Percentiles rank a stretch among this genome's conserved stretches.
phyloP scores from a whole-genome alignment of 2,329 filamentous ascomycete species.

The Volutella citrinella region DNA sequence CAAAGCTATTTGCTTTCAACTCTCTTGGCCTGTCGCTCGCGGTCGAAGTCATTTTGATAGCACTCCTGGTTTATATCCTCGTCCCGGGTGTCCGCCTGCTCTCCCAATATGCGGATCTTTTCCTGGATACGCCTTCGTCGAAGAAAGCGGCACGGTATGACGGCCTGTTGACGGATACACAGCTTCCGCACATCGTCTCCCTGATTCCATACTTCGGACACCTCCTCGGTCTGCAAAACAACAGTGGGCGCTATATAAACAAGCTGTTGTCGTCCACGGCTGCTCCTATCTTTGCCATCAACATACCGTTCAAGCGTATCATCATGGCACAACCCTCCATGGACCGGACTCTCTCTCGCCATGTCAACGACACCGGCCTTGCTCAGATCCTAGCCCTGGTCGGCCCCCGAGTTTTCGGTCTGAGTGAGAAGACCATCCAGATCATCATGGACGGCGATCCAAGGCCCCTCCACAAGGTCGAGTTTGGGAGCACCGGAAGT shows the following conservation, averaged over 20 bases:
- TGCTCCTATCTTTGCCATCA: constrained; percentile 26
- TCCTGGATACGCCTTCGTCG: too few species aligned
- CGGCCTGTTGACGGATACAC: constrained; percentile 19
- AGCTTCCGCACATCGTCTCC: constrained; percentile 18
- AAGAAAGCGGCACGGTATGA: too few species aligned
- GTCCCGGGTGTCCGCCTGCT: neutral
- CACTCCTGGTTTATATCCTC: neutral
- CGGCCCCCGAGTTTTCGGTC: constrained; percentile 25
- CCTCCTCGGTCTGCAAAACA: constrained; percentile 19
- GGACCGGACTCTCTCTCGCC: constrained; percentile 24
- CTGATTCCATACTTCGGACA: constrained; percentile 24
- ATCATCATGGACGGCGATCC: constrained; percentile 25
- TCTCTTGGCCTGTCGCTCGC: neutral
- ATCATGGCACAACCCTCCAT: constrained; percentile 26
- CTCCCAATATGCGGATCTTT: too few species aligned
- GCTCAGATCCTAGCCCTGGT: constrained; percentile 29
- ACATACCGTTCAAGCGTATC: constrained; percentile 26
- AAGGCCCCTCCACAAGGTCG: constrained; percentile 24
- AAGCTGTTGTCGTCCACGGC: constrained; percentile 19
- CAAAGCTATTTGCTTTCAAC: neutral
- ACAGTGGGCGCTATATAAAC: constrained; percentile 26
- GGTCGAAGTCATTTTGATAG: neutral
- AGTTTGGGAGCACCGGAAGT: constrained; percentile 24
- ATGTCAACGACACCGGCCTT: constrained; percentile 28
- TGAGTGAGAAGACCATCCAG: constrained; percentile 19